These are phyloP conservation scores for Boletus subparvulus DNA, from an alignment of 768 basidiomycete species.

Conservation along the genomic window DNA sequence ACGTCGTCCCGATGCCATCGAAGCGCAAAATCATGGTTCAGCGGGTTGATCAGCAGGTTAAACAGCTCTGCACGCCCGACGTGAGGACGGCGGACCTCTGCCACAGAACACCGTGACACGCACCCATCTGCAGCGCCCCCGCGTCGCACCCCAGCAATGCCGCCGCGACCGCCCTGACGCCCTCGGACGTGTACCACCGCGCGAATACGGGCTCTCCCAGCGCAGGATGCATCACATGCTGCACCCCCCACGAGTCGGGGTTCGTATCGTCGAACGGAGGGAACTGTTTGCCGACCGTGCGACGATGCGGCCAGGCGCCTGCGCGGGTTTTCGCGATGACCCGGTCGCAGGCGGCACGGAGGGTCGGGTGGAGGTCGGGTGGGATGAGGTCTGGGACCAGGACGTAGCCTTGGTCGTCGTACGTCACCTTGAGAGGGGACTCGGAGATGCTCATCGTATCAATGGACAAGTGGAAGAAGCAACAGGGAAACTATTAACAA, in stretches of 20 bases:
- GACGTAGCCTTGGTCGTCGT: slow-evolving; percentile 66
- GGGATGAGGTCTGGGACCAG: slow-evolving; percentile 57
- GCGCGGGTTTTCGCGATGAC: slow-evolving; percentile 53
- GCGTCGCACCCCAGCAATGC: slow-evolving; percentile 56
- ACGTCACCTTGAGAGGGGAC: slow-evolving; percentile 42
- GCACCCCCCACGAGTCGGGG: slow-evolving; percentile 78
- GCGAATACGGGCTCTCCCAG: slow-evolving; percentile 59
- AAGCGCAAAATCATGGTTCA: slow-evolving; percentile 62
- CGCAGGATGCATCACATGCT: slow-evolving; percentile 79
- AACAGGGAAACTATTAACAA: too few species aligned
- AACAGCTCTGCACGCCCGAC: slow-evolving; percentile 50
- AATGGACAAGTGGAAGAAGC: not conserved
- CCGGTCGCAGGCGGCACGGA: slow-evolving; percentile 52
- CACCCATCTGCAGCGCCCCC: slow-evolving; percentile 70
- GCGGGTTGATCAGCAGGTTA: slow-evolving; percentile 73
- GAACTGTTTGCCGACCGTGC: slow-evolving; percentile 77
- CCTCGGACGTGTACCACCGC: slow-evolving; percentile 64
- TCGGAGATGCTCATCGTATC: not conserved
- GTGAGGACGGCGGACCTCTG: too few species aligned
- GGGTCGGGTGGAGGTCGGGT: slow-evolving; percentile 34
- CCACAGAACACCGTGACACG: slow-evolving; percentile 14
- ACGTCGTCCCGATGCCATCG: slow-evolving; percentile 84
- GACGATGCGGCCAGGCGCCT: slow-evolving; percentile 62
- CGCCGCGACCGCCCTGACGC: slow-evolving; percentile 42
- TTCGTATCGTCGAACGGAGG: slow-evolving; percentile 61